Evolutionary conservation across 768 basidiomycete genomes (phyloP).

Genomic region (Termitomyces sp.): DNA sequence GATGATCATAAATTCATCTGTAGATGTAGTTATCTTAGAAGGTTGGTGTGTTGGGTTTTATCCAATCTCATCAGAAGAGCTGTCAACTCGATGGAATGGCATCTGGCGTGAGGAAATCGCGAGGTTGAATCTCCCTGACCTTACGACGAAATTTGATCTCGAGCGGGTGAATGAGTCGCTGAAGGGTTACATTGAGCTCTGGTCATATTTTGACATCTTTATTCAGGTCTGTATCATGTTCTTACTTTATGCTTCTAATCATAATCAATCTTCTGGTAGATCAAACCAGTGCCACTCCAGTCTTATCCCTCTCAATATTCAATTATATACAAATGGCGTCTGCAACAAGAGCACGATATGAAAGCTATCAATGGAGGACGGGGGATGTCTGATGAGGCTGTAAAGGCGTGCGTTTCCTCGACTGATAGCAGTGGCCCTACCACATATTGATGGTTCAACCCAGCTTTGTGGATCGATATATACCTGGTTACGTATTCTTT

Average conservation of each 20-base stretch:
- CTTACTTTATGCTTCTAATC: neutral
- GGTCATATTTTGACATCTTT: slow-evolving; percentile 67
- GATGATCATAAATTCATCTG: slow-evolving; percentile 31
- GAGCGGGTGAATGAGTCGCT: slow-evolving; percentile 59
- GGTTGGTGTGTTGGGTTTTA: slow-evolving; percentile 95
- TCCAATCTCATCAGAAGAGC: slow-evolving; percentile 44
- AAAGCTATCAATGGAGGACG: slow-evolving; percentile 76
- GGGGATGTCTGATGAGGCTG: slow-evolving; percentile 79
- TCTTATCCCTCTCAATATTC: slow-evolving; percentile 27
- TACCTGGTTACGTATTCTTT: slow-evolving; percentile 91
- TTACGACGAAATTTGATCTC: slow-evolving; percentile 47
- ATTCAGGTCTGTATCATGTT: slow-evolving; percentile 52
- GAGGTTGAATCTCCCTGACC: slow-evolving; percentile 27
- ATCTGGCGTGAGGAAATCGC: slow-evolving; percentile 33
- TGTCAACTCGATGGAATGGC: slow-evolving; percentile 50
- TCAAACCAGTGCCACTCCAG: slow-evolving; percentile 17
- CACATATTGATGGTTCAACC: slow-evolving; percentile 1
- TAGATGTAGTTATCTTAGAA: slow-evolving; percentile 85
- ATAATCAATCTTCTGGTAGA: slow-evolving; percentile 7
- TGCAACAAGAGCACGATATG: slow-evolving; percentile 89
- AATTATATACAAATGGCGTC: slow-evolving; percentile 81
- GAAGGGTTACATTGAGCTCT: slow-evolving; percentile 55
- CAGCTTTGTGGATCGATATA: slow-evolving; percentile 90
- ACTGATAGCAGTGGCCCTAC: neutral
- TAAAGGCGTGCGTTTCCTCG: slow-evolving; percentile 52